Base-by-base conservation (phyloP, 1,284 basidiomycete genomes). In the Lentinula novae-zelandiae region DNA sequence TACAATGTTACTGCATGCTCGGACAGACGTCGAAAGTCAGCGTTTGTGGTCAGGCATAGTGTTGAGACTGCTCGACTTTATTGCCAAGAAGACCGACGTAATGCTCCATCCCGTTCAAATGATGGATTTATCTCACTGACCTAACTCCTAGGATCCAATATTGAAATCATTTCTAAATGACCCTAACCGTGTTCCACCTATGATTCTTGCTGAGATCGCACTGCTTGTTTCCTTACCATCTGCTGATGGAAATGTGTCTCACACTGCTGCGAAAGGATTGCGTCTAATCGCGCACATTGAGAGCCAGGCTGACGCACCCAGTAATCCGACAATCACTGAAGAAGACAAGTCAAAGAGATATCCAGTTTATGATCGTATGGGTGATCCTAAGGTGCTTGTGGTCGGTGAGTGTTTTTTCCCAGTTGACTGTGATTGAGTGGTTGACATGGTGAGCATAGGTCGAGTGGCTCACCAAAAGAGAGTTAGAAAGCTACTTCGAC, bases 381-480 rank as follows among this genome's bases (percentile, higher is more conserved):
- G 90, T 12, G 90, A 91, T 69, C 87, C 88, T 1, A 83, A 83
- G 58, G 78, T 88, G 8, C 72, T 85, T 39, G 75, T 90, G 39
- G 81, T 90, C 58, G 90, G 89, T 90, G 63, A 57, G 85, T 78
- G 15, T 13, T 60, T 61, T n/a, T 20, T 17, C 53, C 17, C 34
- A 13, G 12, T 33, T 1, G 5, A 34, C 22, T 36, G 27, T 27
- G 27, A 10, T 27, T 3, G 5, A 22, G 10, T 13, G 20, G 20
- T n/a, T 36, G 10, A 40, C 3, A 10, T 8, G 6, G 17, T 40
- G 20, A 44, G 17, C n/a, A 13, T 53, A 79, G 79, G 92, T 42
- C 87, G 92, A 27, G 79, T 91, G 44, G 87, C 84, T 6, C 86
- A 92, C 70, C 92, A 95, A 75, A 94, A 90, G 71, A 83, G 90